Evolutionary conservation across 768 basidiomycete genomes (phyloP), one percentile per base, ranked within the genome.

Genomic region (Hemileccinum rubropunctum): DNA sequence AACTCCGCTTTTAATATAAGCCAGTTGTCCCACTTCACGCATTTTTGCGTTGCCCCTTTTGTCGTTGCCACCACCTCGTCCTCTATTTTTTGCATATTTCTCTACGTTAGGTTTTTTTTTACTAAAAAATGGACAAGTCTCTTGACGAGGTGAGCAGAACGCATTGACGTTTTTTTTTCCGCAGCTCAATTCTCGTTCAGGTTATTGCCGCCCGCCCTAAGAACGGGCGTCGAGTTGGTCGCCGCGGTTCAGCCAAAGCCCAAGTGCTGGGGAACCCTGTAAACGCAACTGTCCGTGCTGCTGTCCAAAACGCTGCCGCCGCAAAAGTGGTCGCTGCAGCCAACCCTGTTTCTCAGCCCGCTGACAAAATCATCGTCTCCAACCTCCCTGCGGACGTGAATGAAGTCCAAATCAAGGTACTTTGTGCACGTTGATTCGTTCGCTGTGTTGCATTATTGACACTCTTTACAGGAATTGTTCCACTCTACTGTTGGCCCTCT

Each of bases 321-420:
- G 57, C 71, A 7, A 73, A 76, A 54, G 63, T 76, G 32, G 73
- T 75, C 30, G 62, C 69, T 7, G 59, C 77, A 11, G 53, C 76
- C 20, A 58, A 69, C 17, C 70, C 78, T 41, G 64, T 75, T 6
- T 48, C 67, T 32, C 67, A 66, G 15, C 51, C 66, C 1, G 77
- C 91, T 2, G 85, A 90, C 67, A 98, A 98, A 75, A 95, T 98
- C 58, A 91, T 98, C 60, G 91, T 99, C 47, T 92, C 90, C 56
- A 95, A 95, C 68, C 83, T 99, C 39, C 95, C 95, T 28, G 64
- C 69, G 7, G 95, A 99, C 64, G 95, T 99, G 47, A 95, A 92
- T 58, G 95, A 98, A 67, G 73, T 77, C 15, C 92, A 97, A 71
- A 83, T 99, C 71, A 91, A 88, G 82, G 97, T 98, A 54, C 53